phyloP scores from a whole-genome alignment of 768 basidiomycete genomes.

The Calocybe gangraenosa region DNA sequence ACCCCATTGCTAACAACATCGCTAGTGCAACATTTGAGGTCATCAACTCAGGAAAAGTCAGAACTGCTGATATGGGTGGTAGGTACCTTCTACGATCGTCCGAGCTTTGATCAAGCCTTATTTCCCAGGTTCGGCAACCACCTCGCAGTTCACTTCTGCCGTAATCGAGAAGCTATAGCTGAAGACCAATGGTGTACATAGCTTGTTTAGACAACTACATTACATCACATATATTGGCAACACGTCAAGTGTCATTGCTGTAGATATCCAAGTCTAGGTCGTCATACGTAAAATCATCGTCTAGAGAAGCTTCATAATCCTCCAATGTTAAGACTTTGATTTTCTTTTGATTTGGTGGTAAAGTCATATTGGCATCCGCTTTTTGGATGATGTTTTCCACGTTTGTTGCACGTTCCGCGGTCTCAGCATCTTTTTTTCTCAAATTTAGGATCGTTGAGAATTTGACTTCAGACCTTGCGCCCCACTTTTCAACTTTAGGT shows the following conservation, averaged over 20 bases:
- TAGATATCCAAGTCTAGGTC: slow-evolving; percentile 34
- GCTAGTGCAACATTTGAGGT: slow-evolving; percentile 91
- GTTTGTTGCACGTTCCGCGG: slow-evolving; percentile 12
- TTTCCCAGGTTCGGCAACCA: slow-evolving; percentile 72
- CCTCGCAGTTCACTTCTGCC: slow-evolving; percentile 92
- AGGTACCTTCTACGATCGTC: slow-evolving; percentile 25
- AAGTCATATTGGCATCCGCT: slow-evolving; percentile 5
- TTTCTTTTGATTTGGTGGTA: slow-evolving; percentile 36
- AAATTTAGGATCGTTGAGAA: slow-evolving; percentile 66
- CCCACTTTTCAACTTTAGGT: slow-evolving; percentile 81
- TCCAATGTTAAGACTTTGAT: slow-evolving; percentile 35
- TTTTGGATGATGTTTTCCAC: slow-evolving; percentile 15
- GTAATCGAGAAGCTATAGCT: slow-evolving; percentile 80
- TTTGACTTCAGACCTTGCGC: slow-evolving; percentile 69
- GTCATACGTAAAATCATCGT: slow-evolving; percentile 43
- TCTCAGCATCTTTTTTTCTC: slow-evolving; percentile 29
- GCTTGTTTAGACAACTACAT: slow-evolving; percentile 16
- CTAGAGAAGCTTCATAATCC: slow-evolving; percentile 49
- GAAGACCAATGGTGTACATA: background rate
- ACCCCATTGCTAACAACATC: slow-evolving; percentile 90
- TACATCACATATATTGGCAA: slow-evolving; percentile 16
- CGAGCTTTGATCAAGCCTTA: slow-evolving; percentile 2
- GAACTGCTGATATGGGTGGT: slow-evolving; percentile 96
- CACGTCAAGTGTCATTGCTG: slow-evolving; percentile 7
- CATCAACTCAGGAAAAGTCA: slow-evolving; percentile 81